Evolutionary conservation across 495 filamentous ascomycete genomes (phyloP), one percentile per base, ranked within the genome.

Genomic region (Viridothelium virens): DNA sequence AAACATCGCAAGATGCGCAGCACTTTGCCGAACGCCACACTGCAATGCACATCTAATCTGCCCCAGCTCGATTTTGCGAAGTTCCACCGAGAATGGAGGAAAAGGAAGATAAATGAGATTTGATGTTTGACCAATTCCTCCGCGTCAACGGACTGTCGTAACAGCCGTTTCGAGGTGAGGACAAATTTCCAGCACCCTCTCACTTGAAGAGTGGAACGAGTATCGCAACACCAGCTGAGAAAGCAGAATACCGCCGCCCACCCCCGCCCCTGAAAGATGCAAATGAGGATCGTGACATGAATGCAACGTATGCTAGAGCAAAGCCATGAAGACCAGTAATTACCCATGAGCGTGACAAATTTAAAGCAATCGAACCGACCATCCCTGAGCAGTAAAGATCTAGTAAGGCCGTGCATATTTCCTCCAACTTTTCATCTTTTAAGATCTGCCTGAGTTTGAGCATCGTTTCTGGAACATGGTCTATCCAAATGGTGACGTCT

Each of bases 31-130:
- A 59, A 59, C 53, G 53, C 53, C 53, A n/a, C 7, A 9, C 31
- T 59, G n/a, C 31, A 59, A 59, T 59, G 53, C 53, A 59, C 53
- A 59, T 59, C 53, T 59, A 59, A 59, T 59, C 31, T 36, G 53
- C 53, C 53, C 53, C 31, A 34, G 53, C 53, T 59, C 36, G 5
- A 5, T 53, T 59, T 59, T 34, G 31, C 53, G 31, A 36, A 53
- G 5, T n/a, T 53, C 53, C 53, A 36, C 53, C 31, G 25, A 25
- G 25, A 25, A 25, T 25, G 25, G 25, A 25, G 25, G 25, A 25
- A 25, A 25, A 25, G 25, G 25, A 25, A 25, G 1, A 25, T 25
- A 25, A 25, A 25, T 25, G 25, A 25, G 25, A 25, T 25, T 25
- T 25, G 25, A 25, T 25, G 25, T 25, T 25, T 25, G 25, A 25